Evolutionary conservation across 495 filamentous ascomycete species (phyloP).

Genomic region (Immersiella caudata): DNA sequence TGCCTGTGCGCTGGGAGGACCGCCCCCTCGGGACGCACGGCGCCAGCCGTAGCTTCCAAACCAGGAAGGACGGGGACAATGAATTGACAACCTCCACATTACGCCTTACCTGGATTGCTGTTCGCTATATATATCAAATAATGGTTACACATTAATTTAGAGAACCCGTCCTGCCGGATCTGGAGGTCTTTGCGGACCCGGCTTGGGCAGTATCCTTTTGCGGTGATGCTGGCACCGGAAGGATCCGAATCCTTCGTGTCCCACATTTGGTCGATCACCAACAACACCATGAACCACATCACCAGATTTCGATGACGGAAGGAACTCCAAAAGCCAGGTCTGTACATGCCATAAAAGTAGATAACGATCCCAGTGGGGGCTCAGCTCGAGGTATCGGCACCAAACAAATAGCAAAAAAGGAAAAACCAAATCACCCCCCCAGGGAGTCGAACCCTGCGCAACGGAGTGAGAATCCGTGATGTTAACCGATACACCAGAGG

Average conservation of each 20-base stretch:
- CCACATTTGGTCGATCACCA: neutral
- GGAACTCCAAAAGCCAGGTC: too few relatives aligned
- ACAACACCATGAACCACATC: neutral
- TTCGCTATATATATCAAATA: neutral
- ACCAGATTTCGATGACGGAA: neutral
- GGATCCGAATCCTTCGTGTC: neutral
- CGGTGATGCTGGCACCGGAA: neutral
- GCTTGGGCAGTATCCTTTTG: neutral
- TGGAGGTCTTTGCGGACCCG: neutral
- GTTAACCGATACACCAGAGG: conserved; percentile 31
- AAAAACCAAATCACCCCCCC: conserved; percentile 19
- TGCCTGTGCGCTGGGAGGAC: neutral
- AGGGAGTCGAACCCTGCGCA: conserved; percentile 29
- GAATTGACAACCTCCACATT: neutral
- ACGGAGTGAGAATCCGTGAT: conserved; percentile 27
- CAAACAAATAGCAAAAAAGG: conserved; percentile 3
- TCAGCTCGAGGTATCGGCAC: neutral
- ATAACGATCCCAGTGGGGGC: too few relatives aligned
- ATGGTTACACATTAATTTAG: neutral
- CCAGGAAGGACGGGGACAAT: neutral
- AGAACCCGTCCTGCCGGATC: neutral
- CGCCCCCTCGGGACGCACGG: neutral
- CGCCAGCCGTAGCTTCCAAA: neutral
- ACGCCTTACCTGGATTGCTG: neutral
- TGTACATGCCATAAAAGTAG: too few relatives aligned